Conservation (phyloP, 2,329 filamentous ascomycete genomes). For the Aspergillus jensenii region DNA sequence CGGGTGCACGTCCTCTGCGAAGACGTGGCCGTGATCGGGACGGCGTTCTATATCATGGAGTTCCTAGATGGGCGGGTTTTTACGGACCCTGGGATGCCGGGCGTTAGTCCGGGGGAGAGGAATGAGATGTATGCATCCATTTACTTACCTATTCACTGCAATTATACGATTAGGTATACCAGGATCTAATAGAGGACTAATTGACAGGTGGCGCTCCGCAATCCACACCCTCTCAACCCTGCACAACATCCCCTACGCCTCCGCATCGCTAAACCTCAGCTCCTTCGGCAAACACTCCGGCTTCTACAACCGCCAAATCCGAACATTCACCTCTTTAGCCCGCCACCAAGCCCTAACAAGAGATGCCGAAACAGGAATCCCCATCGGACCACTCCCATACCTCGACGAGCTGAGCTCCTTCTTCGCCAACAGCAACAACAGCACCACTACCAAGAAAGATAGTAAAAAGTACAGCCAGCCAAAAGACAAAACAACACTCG, state of each 20-base stretch:
- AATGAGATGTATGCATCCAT: slow-evolving; percentile 60
- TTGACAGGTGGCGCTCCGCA: slow-evolving; percentile 72
- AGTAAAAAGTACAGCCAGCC: slow-evolving; percentile 67
- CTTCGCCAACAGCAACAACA: slow-evolving; percentile 55
- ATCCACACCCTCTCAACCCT: slow-evolving; percentile 80
- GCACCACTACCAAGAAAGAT: slow-evolving; percentile 47
- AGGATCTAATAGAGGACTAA: slow-evolving; percentile 51
- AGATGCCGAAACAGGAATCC: slow-evolving; percentile 72
- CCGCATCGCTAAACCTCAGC: slow-evolving; percentile 60
- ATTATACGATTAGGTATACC: slow-evolving; percentile 68
- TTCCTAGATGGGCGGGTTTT: slow-evolving; percentile 93
- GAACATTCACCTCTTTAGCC: slow-evolving; percentile 78
- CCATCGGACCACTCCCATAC: slow-evolving; percentile 80
- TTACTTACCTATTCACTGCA: not conserved
- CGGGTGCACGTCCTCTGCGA: slow-evolving; percentile 82
- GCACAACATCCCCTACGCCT: slow-evolving; percentile 68
- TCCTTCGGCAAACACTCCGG: slow-evolving; percentile 70
- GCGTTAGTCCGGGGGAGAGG: slow-evolving; percentile 66
- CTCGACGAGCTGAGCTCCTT: slow-evolving; percentile 86
- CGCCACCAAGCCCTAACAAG: slow-evolving; percentile 70
- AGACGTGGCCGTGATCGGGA: slow-evolving; percentile 76
- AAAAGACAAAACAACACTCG: slow-evolving; percentile 71
- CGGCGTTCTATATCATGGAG: slow-evolving; percentile 95
- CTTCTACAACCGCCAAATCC: slow-evolving; percentile 87
- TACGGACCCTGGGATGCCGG: slow-evolving; percentile 80